Evolutionary conservation across 495 filamentous ascomycete genomes (phyloP).

Genomic region (Chaetomidium leptoderma): DNA sequence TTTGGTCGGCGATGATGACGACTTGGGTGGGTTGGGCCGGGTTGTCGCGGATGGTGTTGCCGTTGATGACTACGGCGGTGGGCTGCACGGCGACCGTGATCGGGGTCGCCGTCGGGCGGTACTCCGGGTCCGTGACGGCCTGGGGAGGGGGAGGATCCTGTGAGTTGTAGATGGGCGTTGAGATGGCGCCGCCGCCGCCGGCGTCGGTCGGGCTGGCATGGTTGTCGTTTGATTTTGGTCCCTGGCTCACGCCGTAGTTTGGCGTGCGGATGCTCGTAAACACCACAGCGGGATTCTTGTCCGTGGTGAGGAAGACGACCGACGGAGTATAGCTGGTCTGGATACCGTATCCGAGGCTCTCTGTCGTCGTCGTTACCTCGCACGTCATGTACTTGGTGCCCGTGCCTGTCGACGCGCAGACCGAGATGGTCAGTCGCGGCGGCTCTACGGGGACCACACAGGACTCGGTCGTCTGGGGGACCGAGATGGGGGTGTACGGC

Average conservation of each 20-base stretch:
- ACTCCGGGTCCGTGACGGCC: conserved; percentile 9
- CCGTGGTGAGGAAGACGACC: conserved; percentile 42
- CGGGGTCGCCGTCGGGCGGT: conserved; percentile 22
- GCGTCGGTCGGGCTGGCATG: conserved; percentile 16
- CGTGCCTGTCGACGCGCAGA: conserved; percentile 34
- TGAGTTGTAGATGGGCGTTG: conserved; percentile 31
- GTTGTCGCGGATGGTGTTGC: conserved; percentile 39
- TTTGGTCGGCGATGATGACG: conserved; percentile 38
- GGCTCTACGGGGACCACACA: conserved; percentile 33
- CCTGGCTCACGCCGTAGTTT: conserved; percentile 39
- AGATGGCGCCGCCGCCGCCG: conserved; percentile 2
- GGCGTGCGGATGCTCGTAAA: conserved; percentile 38
- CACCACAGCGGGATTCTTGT: conserved; percentile 48
- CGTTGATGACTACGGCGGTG: conserved; percentile 41
- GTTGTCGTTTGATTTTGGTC: conserved; percentile 21
- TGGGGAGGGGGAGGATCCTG: not conserved
- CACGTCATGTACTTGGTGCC: conserved; percentile 28
- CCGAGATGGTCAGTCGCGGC: conserved; percentile 35
- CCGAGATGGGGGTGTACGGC: conserved; percentile 37
- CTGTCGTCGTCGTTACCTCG: conserved; percentile 21
- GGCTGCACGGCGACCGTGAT: conserved; percentile 40
- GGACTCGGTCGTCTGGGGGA: conserved; percentile 29
- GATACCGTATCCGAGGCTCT: conserved; percentile 19
- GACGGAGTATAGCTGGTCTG: conserved; percentile 15
- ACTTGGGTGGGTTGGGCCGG: conserved; percentile 33